Evolutionary conservation across 2,329 filamentous ascomycete genomes (phyloP).

Genomic region (Sporothrix brunneoviolacea): DNA sequence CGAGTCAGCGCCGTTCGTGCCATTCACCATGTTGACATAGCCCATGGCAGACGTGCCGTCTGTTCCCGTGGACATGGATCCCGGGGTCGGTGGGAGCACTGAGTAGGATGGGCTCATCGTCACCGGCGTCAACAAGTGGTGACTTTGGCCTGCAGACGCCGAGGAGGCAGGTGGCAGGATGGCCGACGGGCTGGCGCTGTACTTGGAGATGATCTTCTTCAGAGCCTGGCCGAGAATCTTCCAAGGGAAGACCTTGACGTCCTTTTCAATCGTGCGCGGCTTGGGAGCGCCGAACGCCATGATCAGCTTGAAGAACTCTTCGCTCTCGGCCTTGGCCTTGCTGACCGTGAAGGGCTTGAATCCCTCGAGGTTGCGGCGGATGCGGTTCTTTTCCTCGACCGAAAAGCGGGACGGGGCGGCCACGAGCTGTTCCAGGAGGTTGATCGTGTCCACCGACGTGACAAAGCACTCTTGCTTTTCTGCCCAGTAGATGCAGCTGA

Average conservation of each 20-base stretch:
- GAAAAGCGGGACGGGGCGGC: slow-evolving; percentile 70
- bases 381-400: slow-evolving; percentile 97
- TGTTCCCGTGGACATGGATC: slow-evolving; percentile 26
- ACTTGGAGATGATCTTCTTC: slow-evolving; percentile 99
- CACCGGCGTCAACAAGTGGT: slow-evolving; percentile 36
- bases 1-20: slow-evolving; percentile 37
- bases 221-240: slow-evolving; percentile 78
- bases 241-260: slow-evolving; percentile 98
- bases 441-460: slow-evolving; percentile 95
- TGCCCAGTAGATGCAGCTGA: slow-evolving; percentile 97
- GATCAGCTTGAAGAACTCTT: slow-evolving; percentile 98
- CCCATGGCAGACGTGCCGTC: slow-evolving; percentile 33
- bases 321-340: slow-evolving; percentile 84
- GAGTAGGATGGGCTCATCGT: slow-evolving; percentile 34
- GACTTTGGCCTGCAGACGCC: slow-evolving; percentile 19
- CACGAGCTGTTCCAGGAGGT: slow-evolving; percentile 85
- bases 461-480: slow-evolving; percentile 88
- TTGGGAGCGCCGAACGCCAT: slow-evolving; percentile 96
- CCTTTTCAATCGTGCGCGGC: slow-evolving; percentile 96
- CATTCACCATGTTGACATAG: slow-evolving; percentile 32
- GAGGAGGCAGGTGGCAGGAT: slow-evolving; percentile 25
- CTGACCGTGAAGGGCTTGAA: slow-evolving; percentile 90
- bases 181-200: slow-evolving; percentile 49
- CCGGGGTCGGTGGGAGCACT: slow-evolving; percentile 41
- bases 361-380: slow-evolving; percentile 88